These are phyloP conservation scores for Sordariomycetes sp. DNA, from an alignment of 2,329 filamentous ascomycete species.

Conservation along the genomic window DNA sequence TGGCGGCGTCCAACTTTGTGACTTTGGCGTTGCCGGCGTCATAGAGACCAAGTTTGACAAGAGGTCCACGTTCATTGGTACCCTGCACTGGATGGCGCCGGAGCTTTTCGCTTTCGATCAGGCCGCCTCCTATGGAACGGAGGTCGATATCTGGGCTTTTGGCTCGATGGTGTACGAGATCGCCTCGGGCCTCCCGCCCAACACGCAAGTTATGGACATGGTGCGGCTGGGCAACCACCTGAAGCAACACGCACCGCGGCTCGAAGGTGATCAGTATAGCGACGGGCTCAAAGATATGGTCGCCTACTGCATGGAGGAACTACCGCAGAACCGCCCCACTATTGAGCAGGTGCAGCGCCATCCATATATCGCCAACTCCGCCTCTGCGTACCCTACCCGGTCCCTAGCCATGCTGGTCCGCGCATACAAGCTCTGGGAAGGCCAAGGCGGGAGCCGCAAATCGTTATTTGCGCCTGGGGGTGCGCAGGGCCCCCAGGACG, in stretches of 20 bases:
- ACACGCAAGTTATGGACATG: conserved; percentile 24
- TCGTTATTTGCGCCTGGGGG: conserved; percentile 49
- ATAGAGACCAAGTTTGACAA: conserved; percentile 49
- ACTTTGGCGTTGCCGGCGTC: conserved; percentile 54
- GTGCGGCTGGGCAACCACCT: conserved; percentile 42
- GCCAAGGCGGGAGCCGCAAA: conserved; percentile 55
- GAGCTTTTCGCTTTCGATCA: conserved; percentile 42
- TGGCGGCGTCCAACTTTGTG: conserved; percentile 51
- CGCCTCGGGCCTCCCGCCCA: conserved; percentile 49
- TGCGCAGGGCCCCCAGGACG: conserved; percentile 36
- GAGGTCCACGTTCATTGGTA: conserved; percentile 53
- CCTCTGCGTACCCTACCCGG: conserved; percentile 47
- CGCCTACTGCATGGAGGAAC: conserved; percentile 58
- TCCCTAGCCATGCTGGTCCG: conserved; percentile 53
- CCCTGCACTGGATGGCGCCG: conserved; percentile 56
- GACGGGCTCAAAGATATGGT: conserved; percentile 55
- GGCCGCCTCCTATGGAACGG: conserved; percentile 36
- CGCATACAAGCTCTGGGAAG: conserved; percentile 64
- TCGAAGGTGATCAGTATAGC: conserved; percentile 62
- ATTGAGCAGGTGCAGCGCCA: conserved; percentile 59
- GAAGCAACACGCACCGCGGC: conserved; percentile 48
- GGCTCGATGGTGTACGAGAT: conserved; percentile 56
- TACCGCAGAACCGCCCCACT: conserved; percentile 54
- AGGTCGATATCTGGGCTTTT: conserved; percentile 56
- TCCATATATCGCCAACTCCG: conserved; percentile 52